Percentiles rank a stretch among this genome's conserved stretches.
phyloP scores from a whole-genome alignment of 192 early-diverging fungal species.

The Geranomyces variabilis region DNA sequence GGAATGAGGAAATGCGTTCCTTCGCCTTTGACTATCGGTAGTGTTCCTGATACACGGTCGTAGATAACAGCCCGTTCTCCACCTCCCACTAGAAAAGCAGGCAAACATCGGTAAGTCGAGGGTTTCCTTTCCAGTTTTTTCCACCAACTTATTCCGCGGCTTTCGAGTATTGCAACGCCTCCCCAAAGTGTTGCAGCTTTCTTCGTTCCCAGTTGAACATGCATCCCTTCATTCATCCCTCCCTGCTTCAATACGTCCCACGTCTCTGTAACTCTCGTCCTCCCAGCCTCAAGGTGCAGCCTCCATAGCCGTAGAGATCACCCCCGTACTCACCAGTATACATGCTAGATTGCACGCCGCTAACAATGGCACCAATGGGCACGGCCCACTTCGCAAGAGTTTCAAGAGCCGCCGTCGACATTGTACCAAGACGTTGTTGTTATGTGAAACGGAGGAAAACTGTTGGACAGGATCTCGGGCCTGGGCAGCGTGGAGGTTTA shows the following conservation, averaged over 20 bases:
- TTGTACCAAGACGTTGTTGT: neutral
- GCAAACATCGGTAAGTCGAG: neutral
- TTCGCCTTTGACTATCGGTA: constrained; percentile 76
- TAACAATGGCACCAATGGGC: constrained; percentile 70
- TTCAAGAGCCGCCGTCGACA: constrained; percentile 44
- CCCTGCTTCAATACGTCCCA: too few relatives aligned
- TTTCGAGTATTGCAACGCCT: too few relatives aligned
- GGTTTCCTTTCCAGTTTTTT: too few relatives aligned
- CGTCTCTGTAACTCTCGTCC: too few relatives aligned
- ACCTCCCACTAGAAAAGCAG: constrained; percentile 72
- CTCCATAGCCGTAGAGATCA: neutral
- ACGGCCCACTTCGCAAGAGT: constrained; percentile 80
- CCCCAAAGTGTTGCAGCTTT: too few relatives aligned
- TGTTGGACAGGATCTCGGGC: too few relatives aligned
- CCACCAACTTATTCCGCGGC: too few relatives aligned
- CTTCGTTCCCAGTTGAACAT: too few relatives aligned
- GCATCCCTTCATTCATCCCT: too few relatives aligned
- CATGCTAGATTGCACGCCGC: constrained; percentile 80
- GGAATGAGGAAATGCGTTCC: constrained; percentile 98
- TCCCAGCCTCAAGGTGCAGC: too few relatives aligned
- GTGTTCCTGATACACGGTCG: constrained; percentile 91
- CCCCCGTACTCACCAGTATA: constrained; percentile 74
- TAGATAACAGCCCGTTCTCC: constrained; percentile 97
- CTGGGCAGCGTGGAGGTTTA: too few relatives aligned
- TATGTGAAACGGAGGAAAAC: too few relatives aligned